A percentile compares a stretch with the other conserved stretches of the same genome.
phyloP scores from a whole-genome alignment of 2,329 filamentous ascomycete species.

The Phaeosphaeria sp. region DNA sequence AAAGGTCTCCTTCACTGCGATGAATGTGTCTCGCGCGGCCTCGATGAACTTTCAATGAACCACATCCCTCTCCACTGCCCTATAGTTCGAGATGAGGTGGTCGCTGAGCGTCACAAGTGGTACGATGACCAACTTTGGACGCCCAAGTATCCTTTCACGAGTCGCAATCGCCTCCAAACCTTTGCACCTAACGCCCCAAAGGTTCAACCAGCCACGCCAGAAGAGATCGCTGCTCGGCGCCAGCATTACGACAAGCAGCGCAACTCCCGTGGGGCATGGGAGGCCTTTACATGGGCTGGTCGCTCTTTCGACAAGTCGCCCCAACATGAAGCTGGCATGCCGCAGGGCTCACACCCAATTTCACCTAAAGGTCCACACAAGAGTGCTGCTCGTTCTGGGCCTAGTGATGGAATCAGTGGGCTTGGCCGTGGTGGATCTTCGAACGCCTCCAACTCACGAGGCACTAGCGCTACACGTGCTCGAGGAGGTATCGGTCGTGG shows the following conservation, averaged over 20 bases:
- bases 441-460: too few relatives aligned
- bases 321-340: not conserved
- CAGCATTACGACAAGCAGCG: not conserved
- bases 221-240: not conserved
- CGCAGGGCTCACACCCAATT: not conserved
- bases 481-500: too few relatives aligned
- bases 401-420: too few relatives aligned
- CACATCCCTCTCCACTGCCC: constrained; percentile 14
- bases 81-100: not conserved
- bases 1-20: constrained; percentile 6
- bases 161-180: not conserved
- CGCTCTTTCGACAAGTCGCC: not conserved
- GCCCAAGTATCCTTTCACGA: not conserved
- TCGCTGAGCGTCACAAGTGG: constrained; percentile 4
- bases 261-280: not conserved
- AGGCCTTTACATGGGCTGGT: not conserved
- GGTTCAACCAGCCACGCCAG: not conserved
- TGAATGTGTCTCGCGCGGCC: constrained; percentile 7
- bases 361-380: too few relatives aligned
- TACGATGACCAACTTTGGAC: not conserved
- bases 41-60: not conserved
- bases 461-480: too few relatives aligned
- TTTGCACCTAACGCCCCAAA: not conserved
- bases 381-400: too few relatives aligned
- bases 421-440: too few relatives aligned